Base-by-base conservation (phyloP, 2,329 filamentous ascomycete genomes). In the Penicillium brasilianum region DNA sequence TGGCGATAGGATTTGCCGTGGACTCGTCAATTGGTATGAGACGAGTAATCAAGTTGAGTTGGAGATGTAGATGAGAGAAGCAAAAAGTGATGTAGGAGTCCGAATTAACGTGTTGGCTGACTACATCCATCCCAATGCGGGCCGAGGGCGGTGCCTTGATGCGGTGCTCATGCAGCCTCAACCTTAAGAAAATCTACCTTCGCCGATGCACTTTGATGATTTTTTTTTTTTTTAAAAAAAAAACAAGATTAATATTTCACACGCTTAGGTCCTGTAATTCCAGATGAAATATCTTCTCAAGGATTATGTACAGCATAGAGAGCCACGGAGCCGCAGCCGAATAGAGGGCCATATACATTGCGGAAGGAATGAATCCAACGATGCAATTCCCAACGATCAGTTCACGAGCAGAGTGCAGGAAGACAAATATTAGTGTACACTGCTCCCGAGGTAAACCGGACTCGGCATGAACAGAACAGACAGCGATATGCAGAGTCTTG, bases 321-420 rank as follows among this genome's bases (percentile, higher is more conserved):
- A 64, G 70, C 66, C 66, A 60, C 66, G 59, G 60, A 64, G 69
- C 66, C 66, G 61, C 66, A 67, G 58, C 57, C 57, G 54, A 59
- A 66, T 61, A 58, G 61, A 48, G 65, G 25, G 69, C 69, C 71
- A 71, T 72, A 68, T 74, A 72, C 70, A 74, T 72, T 67, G 66
- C 61, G 3, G 25, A 28, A 28, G 25, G 25, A 28, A 67, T 50
- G 51, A 39, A 51, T 28, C 25, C 25, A 53, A 60, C 52, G 61
- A 58, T 59, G 56, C 39, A 53, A 55, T 51, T 54, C 44, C 55
- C 57, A 55, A 44, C 34, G 34, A 54, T 20, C 36, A 43, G 22
- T n/a, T 18, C n/a, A 18, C 9, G 22, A 32, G 39, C 60, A 61
- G 59, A 18, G 51, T 58, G 49, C 55, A 55, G 51, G 39, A 55